A percentile compares a stretch with the other conserved stretches of the same genome.
These are phyloP conservation scores for Hygrophoropsis aurantiaca DNA, from an alignment of 768 basidiomycete genomes.

Conservation along the genomic window DNA sequence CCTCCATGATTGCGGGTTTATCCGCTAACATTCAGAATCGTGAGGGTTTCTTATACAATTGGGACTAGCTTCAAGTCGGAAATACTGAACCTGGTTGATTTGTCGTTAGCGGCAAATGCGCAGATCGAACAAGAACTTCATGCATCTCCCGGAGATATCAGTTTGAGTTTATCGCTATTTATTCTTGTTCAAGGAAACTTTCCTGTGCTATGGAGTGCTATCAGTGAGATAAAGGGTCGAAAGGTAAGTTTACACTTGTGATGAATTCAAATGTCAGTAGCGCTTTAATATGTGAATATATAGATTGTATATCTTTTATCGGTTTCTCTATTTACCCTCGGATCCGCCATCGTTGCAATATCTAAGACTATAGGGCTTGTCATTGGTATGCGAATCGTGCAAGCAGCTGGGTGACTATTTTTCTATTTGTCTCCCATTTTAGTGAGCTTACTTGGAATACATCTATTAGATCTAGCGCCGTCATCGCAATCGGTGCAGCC, in stretches of 20 bases:
- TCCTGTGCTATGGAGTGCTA: slow-evolving; percentile 61
- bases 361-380: slow-evolving; percentile 55
- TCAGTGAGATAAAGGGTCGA: slow-evolving; percentile 73
- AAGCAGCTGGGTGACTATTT: slow-evolving; percentile 55
- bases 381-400: slow-evolving; percentile 67
- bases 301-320: slow-evolving; percentile 59
- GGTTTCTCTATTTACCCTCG: slow-evolving; percentile 50
- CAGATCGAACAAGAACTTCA: slow-evolving; percentile 62
- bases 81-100: not conserved
- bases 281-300: not conserved
- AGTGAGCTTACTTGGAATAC: not conserved
- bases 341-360: slow-evolving; percentile 57
- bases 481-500: slow-evolving; percentile 73
- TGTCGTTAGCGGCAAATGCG: slow-evolving; percentile 57
- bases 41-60: slow-evolving; percentile 5
- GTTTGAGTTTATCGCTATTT: slow-evolving; percentile 67
- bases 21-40: slow-evolving; percentile 29
- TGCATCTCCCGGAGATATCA: slow-evolving; percentile 62
- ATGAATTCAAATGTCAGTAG: not conserved
- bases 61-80: not conserved
- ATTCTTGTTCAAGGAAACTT: slow-evolving; percentile 68
- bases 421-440: not conserved
- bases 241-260: slow-evolving; percentile 47
- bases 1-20: slow-evolving; percentile 29
- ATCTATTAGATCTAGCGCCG: slow-evolving; percentile 55